These are phyloP conservation scores for Nicotiana undulata DNA, from an alignment of 257 asterid species.

Conservation along the genomic window DNA sequence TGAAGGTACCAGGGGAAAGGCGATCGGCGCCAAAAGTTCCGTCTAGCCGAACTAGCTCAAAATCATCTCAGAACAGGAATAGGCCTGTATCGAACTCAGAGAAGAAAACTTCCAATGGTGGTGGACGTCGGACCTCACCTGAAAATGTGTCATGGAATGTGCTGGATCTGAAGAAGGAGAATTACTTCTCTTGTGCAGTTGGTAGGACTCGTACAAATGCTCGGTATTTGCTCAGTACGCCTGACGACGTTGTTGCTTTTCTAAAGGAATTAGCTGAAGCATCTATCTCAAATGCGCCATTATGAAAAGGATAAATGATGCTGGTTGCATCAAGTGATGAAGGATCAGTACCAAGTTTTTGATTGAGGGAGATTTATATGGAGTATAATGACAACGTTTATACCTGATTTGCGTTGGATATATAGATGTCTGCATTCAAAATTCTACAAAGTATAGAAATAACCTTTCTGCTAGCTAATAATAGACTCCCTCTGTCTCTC, in stretches of 20 bases:
- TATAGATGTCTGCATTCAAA: not conserved
- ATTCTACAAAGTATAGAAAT: not conserved
- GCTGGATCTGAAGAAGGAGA: slow-evolving; percentile 87
- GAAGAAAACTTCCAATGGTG: slow-evolving; percentile 25
- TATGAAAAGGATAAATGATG: not conserved
- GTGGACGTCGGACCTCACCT: slow-evolving; percentile 32
- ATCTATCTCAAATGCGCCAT: slow-evolving; percentile 2
- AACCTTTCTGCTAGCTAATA: not conserved
- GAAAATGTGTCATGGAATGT: slow-evolving; percentile 64
- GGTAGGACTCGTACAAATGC: slow-evolving; percentile 80
- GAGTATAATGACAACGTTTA: not conserved
- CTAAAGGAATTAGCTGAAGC: slow-evolving; percentile 52
- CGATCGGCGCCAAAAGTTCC: slow-evolving; percentile 33
- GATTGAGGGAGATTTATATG: not conserved
- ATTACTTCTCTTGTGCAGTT: slow-evolving; percentile 90
- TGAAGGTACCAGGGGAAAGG: slow-evolving; percentile 33
- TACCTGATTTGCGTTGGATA: not conserved
- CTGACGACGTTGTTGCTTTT: slow-evolving; percentile 62
- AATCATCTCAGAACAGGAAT: slow-evolving; percentile 30
- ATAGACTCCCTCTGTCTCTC: not conserved
- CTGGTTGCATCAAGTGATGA: slow-evolving; percentile 2
- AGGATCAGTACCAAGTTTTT: not conserved
- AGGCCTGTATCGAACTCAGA: slow-evolving; percentile 24
- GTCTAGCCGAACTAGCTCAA: slow-evolving; percentile 34
- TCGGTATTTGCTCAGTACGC: slow-evolving; percentile 51